Evolutionary conservation across 176 grass and related monocot genomes (phyloP).

Genomic region (Triticum dicoccoides): DNA sequence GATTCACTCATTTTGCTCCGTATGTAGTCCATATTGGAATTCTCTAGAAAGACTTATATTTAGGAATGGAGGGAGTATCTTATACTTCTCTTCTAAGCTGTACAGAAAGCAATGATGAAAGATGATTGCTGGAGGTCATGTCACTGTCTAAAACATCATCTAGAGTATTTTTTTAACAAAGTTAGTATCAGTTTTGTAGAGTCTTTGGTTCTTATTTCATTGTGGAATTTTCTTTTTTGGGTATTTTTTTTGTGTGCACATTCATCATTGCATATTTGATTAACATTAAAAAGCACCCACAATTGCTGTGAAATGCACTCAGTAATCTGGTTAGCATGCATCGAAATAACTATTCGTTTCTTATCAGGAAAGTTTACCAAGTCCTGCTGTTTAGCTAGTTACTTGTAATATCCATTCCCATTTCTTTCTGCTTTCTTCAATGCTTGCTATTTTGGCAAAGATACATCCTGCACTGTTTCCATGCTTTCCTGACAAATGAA

Average conservation of each 20-base stretch:
- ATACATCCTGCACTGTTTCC: not conserved
- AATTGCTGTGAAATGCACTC: not conserved
- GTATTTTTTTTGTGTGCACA: no score
- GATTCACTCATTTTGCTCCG: no score
- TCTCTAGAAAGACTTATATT: no score
- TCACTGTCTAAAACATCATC: not conserved
- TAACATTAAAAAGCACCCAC: not conserved
- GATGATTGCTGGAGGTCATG: not conserved
- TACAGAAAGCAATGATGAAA: not conserved
- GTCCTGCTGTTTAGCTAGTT: not conserved
- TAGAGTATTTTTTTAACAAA: not conserved
- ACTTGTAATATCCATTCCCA: not conserved
- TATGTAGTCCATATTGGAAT: no score
- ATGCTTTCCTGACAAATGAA: not conserved
- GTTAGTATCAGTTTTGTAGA: not conserved
- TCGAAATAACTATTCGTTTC: not conserved
- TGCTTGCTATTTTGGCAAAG: not conserved
- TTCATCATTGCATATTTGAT: not conserved
- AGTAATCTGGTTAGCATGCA: not conserved
- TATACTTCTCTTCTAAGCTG: not conserved
- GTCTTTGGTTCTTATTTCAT: not conserved
- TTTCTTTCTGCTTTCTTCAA: not conserved
- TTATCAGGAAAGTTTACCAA: not conserved
- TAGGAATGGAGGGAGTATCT: not conserved
- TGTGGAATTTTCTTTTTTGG: not conserved